Evolutionary conservation across 306 rosid genomes (phyloP).

Genomic region (Trifolium subterraneum): DNA sequence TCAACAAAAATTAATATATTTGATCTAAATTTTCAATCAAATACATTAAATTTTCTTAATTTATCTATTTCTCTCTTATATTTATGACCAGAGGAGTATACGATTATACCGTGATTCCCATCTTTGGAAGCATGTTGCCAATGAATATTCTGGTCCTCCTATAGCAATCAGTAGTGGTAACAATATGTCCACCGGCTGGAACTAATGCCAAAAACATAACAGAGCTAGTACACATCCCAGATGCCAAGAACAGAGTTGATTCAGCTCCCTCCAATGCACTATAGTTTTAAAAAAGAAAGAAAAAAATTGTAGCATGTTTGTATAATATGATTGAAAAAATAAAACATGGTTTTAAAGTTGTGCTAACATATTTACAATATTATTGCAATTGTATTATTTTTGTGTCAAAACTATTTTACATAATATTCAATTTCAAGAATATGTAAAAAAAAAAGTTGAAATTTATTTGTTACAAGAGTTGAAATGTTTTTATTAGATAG

Average conservation of each 20-base stretch:
- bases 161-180: conserved; percentile 92
- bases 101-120: conserved; percentile 76
- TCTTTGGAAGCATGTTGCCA: conserved; percentile 76
- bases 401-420: not conserved
- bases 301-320: conserved; percentile 4
- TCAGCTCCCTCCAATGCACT: conserved; percentile 95
- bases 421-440: not conserved
- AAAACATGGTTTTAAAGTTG: not conserved
- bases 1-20: too few species aligned
- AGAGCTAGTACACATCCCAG: conserved; percentile 93
- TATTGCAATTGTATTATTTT: not conserved
- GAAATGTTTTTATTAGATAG: not conserved
- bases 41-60: too few species aligned
- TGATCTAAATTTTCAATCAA: too few species aligned
- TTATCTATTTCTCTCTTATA: too few species aligned
- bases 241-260: conserved; percentile 78
- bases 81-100: not conserved
- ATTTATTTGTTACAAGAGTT: not conserved
- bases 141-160: conserved; percentile 89
- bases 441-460: too few species aligned
- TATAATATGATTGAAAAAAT: not conserved
- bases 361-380: not conserved
- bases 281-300: conserved; percentile 14
- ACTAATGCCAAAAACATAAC: conserved; percentile 81
- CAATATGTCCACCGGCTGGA: conserved; percentile 89